Evolutionary conservation across 1,139 yeast genomes (phyloP), one percentile per base, ranked within the genome.

Genomic region (Yamadazyma mexicana): DNA sequence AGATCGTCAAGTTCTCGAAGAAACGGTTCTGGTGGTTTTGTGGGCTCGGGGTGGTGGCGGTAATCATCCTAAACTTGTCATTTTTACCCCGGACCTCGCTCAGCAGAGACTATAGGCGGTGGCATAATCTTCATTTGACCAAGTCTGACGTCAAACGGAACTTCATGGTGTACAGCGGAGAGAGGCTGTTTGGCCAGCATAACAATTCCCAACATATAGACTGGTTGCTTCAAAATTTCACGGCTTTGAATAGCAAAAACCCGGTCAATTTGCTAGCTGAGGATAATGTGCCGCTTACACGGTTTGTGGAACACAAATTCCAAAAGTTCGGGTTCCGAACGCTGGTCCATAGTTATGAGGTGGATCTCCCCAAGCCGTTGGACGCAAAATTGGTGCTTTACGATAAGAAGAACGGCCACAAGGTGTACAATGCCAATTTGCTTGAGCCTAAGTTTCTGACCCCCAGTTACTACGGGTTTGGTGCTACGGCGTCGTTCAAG

Each of bases 21-120:
- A 43, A 53, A 30, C 60, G 85, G 27, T 77, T 83, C 40, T 68
- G 77, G 55, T 72, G 78, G 51, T 74, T 77, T 47, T 65, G 74
- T 53, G 64, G 71, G n/a, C 59, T 77, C 37, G 89, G 87, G 12
- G 51, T 76, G 35, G 54, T 74, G 6, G 79, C 76, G 41, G 64
- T 77, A 34, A 62, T 79, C 10, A 67, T 79, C 3, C 78, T 85
- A 51, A 79, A 85, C 40, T 66, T 88, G 37, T 79, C 87, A 1
- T 91, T 91, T 56, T 68, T 89, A 22, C 97, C 97, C 1, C 64
- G 97, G 43, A 88, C 98, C 1, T 87, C 96, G 1, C 66, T 88
- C 15, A 80, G 86, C 39, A 70, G 97, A 47, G 98, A 91, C 59
- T 80, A 87, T 57, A 74, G 92, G 50, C 64, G 96, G 40, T 62